Evolutionary conservation across 768 basidiomycete species (phyloP), one percentile per base, ranked within the genome.

Genomic region (Pulveroboletus sp.): DNA sequence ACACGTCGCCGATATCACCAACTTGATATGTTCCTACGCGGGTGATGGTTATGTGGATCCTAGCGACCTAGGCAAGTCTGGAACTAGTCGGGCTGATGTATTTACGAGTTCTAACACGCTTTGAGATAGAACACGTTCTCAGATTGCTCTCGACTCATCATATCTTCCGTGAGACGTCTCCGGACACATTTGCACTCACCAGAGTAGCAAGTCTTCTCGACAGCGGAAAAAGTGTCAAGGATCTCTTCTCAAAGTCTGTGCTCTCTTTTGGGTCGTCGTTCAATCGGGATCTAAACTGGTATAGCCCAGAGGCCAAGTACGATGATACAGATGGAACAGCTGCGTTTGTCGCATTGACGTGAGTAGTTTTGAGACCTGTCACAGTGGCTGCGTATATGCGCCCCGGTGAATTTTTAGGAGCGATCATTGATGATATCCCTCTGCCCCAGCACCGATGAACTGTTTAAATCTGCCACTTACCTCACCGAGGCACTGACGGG

Each of bases 71-170:
- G 58, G 63, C 56, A 37, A 25, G 52, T 1, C 32, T 20, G 17
- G 17, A 10, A 25, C 23, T 1, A 23, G 23, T 47, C 19, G 16
- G 6, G 7, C 6, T 14, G 34, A 31, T 9, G 8, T 35, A 14
- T 27, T 14, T 13, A 10, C 20, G 6, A 25, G 40, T 24, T 3
- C 32, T 39, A 8, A 43, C 19, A 34, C 32, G 11, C 40, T 25
- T 6, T 37, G 21, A 17, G 5, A 25, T 16, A 89, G 87, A 81
- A 5, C 89, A 90, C 58, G 76, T 80, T 29, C 75, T 92, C 34
- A 83, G 89, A 37, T 73, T 90, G 20, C 76, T 91, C 38, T 87
- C 87, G 11, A 87, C 88, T 0, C 86, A 89, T 60, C 87, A 90
- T 62, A 78, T 90, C 44, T 72, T 87, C 27, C 74, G 76, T 35